Base-by-base conservation (phyloP, 257 asterid genomes). In the Ilex aquifolium region DNA sequence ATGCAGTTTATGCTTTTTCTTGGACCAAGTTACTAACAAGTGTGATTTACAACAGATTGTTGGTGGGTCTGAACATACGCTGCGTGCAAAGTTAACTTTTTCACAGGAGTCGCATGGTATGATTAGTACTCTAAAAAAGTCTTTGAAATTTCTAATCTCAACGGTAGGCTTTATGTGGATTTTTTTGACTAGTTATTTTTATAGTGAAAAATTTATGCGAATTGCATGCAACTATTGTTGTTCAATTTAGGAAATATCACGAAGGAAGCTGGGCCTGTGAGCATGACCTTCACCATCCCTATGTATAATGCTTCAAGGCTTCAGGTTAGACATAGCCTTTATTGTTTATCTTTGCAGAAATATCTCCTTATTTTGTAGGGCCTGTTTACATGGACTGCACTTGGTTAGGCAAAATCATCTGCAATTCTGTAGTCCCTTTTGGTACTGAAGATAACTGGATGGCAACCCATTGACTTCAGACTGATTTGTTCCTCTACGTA, bases 241-340 rank as follows among this genome's bases (percentile, higher is more conserved):
- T 70, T 56, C 76, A 52, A 70, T 64, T 29, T 77, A 93, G 99
- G 97, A 76, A 93, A 90, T 72, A 79, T 93, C 71, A 90, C 97
- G 2, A 93, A 93, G 79, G 99, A 93, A 80, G 99, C 99, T 56
- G 99, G 99, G 44, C 99, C 99, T 44, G 97, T 93, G 70, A 90
- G 95, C 79, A 85, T 93, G 96, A 90, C 92, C 56, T 93, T 93
- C 81, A 93, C 96, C 46, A 85, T 93, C 74, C 99, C 99, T 14
- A 93, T 93, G 99, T 75, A 93, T 70, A 93, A 93, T 73, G 94
- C 95, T 69, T 93, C 99, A 62, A 83, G 95, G 83, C 95, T 93
- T 64, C 96, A 90, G 97, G 99, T 93, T 78, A 53, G 8, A 53
- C 15, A 15, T 21, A 6, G 30, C 15, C 57, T 53, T 36, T 36